phyloP scores from a whole-genome alignment of 257 asterid genomes.

The Gynochthodes officinalis region DNA sequence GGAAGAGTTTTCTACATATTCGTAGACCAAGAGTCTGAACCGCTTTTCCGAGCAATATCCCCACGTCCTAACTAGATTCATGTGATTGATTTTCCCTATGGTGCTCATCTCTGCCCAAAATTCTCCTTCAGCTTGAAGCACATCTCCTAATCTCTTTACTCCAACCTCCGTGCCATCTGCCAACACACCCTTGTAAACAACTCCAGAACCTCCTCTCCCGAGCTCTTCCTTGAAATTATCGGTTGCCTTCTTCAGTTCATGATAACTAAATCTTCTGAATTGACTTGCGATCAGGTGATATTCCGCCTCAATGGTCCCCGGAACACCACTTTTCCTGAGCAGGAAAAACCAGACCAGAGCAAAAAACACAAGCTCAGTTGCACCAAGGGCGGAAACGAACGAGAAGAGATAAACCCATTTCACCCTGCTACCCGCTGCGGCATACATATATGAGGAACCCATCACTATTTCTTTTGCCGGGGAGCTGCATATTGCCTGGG shows the following conservation, averaged over 20 bases:
- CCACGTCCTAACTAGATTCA: constrained; percentile 43
- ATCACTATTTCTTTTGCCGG: neutral
- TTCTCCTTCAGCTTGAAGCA: too few relatives aligned
- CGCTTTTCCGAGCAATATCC: constrained; percentile 41
- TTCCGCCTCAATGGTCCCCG: constrained; percentile 26
- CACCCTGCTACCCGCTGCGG: neutral
- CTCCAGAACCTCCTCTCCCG: too few relatives aligned
- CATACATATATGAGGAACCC: constrained; percentile 26
- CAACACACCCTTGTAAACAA: too few relatives aligned
- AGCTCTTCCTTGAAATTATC: too few relatives aligned
- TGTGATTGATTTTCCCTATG: constrained; percentile 35
- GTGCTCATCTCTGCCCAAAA: constrained; percentile 39
- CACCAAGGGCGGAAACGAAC: constrained; percentile 23
- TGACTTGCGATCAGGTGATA: too few relatives aligned
- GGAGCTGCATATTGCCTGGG: constrained; percentile 14
- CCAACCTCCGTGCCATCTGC: too few relatives aligned
- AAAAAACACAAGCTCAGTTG: constrained; percentile 19
- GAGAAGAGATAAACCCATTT: constrained; percentile 30
- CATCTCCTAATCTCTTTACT: too few relatives aligned
- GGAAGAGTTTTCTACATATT: constrained; percentile 30
- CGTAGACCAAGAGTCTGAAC: constrained; percentile 31
- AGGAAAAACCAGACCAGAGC: constrained; percentile 30
- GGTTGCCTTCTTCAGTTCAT: too few relatives aligned
- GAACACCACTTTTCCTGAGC: constrained; percentile 23
- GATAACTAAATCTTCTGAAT: too few relatives aligned